Evolutionary conservation across 495 filamentous ascomycete genomes (phyloP).

Genomic region (Terfezia boudieri): DNA sequence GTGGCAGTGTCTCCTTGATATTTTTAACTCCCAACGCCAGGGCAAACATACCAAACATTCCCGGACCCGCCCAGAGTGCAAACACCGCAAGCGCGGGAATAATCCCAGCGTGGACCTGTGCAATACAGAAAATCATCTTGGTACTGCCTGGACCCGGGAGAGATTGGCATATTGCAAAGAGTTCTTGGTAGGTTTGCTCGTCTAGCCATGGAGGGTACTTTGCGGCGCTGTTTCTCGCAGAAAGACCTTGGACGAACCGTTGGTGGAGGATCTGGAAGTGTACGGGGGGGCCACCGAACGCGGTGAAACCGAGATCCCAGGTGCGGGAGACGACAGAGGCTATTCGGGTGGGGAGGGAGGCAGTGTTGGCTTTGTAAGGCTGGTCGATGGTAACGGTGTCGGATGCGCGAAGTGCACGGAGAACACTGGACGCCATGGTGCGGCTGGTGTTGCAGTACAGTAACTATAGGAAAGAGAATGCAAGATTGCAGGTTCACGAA

Average conservation of each 20-base stretch:
- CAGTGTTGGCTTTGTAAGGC: background rate
- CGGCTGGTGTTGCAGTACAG: no score
- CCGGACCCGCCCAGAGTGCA: constrained; percentile 51
- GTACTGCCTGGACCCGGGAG: constrained; percentile 56
- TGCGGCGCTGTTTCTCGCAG: constrained; percentile 3
- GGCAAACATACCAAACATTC: constrained; percentile 54
- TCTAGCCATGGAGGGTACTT: constrained; percentile 42
- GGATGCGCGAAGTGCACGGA: background rate
- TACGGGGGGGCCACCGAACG: constrained; percentile 38
- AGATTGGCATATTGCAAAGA: constrained; percentile 58
- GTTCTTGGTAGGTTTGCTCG: constrained; percentile 59
- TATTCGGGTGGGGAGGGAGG: background rate
- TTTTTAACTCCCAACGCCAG: constrained; percentile 44
- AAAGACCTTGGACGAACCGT: constrained; percentile 36
- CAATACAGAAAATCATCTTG: constrained; percentile 60
- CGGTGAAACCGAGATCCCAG: constrained; percentile 40
- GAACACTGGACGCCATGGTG: background rate
- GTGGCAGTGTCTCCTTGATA: constrained; percentile 37
- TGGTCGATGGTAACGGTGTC: background rate
- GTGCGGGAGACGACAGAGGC: constrained; percentile 10
- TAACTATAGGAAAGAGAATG: no score
- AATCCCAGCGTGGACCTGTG: constrained; percentile 41
- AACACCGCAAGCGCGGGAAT: constrained; percentile 40
- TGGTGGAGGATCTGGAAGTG: constrained; percentile 39
- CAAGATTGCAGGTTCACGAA: no score